phyloP scores from a whole-genome alignment of 805 yeast genomes.

The Kuraishia ogatae region DNA sequence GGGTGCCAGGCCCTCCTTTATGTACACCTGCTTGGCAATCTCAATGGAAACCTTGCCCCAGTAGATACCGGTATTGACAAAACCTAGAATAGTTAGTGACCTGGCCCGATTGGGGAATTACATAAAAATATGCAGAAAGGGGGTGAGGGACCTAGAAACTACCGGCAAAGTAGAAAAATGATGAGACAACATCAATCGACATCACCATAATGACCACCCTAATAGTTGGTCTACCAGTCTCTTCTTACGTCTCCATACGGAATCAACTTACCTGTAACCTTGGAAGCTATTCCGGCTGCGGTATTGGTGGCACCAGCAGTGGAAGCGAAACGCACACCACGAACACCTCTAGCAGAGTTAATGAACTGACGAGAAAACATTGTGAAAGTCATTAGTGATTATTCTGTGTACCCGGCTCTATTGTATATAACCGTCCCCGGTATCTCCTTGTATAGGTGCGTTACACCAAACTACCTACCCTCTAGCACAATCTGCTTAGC shows the following conservation, averaged over 20 bases:
- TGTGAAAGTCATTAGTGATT: not conserved
- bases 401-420: not conserved
- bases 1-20: slow-evolving; percentile 89
- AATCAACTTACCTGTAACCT: slow-evolving; percentile 25
- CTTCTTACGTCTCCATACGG: not conserved
- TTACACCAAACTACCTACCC: too few species aligned
- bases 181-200: too few species aligned
- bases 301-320: slow-evolving; percentile 19
- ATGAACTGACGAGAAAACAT: slow-evolving; percentile 11
- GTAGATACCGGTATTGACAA: slow-evolving; percentile 57
- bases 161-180: too few species aligned
- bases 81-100: slow-evolving; percentile 12
- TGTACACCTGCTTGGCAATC: slow-evolving; percentile 66
- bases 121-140: too few species aligned
- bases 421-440: too few species aligned
- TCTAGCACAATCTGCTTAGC: too few species aligned
- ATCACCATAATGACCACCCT: too few species aligned
- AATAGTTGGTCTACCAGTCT: too few species aligned
- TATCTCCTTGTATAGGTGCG: too few species aligned
- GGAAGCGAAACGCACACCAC: slow-evolving; percentile 26
- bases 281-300: slow-evolving; percentile 27
- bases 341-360: slow-evolving; percentile 6
- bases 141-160: too few species aligned
- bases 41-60: slow-evolving; percentile 59
- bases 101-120: too few species aligned